Base-by-base conservation (phyloP, 2,329 filamentous ascomycete species). In the Pseudogymnoascus sp. region DNA sequence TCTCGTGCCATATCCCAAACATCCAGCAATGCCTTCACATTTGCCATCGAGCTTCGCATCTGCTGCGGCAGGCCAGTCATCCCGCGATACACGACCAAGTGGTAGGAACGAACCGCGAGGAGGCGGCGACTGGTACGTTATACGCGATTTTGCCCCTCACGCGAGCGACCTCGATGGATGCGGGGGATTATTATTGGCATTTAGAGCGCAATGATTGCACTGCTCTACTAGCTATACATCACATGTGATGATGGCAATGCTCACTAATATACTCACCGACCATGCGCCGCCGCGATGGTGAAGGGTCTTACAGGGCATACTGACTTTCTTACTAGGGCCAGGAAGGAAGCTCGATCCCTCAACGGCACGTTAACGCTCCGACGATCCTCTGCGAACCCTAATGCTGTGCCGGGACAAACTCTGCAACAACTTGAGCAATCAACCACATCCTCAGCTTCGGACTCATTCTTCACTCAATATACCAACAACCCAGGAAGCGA, bases 41-140 rank as follows among this genome's bases (percentile, higher is more conserved):
- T 83, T 91, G 76, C 87, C 88, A 72, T 91, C 89, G 71, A 92
- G 88, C 82, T 93, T 93, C 78, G 89, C 89, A 75, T 91, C 89
- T 74, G 89, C 89, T 72, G 89, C 89, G 70, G 89, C 89, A 75
- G 89, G 89, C 76, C 88, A 90, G 76, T 87, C 82, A 71, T 78
- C 80, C 74, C 84, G 82, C 75, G 84, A 83, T 76, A 75, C 79
- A 71, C 82, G 81, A 78, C 78, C 76, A 78, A 84, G 81, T 74
- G 78, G 76, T 75, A 85, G 82, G 78, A 79, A 75, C 71, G 84
- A 84, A 69, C 79, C 79, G 66, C 81, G 84, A 75, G 78, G 78
- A 68, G 83, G 83, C 75, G 87, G 85, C 78, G 89, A 91, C 77
- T 91, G 88, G 89, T 91, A 82, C 77, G 87, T 82, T 50, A n/a